Conservation (phyloP, 495 filamentous ascomycete genomes). For the Neurospora sp. region DNA sequence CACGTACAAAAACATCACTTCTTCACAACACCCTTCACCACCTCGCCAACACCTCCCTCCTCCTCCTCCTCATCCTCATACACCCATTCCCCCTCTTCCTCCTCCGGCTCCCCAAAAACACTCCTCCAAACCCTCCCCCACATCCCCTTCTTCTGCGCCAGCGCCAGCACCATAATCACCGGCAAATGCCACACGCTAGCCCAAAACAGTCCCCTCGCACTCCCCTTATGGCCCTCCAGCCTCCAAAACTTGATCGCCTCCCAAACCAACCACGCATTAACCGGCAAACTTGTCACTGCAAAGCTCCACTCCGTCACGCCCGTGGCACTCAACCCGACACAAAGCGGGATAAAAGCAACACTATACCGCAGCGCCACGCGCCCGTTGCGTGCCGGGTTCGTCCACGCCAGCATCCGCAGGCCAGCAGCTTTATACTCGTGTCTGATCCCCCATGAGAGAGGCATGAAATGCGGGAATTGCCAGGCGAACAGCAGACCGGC, state of each 20-base stretch:
- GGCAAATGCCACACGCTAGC: conserved; percentile 96
- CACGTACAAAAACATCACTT: neutral
- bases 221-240: conserved; percentile 66
- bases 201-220: conserved; percentile 85
- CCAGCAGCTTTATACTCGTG: conserved; percentile 85
- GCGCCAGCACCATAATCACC: conserved; percentile 79
- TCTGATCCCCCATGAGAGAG: conserved; percentile 73
- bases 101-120: conserved; percentile 45
- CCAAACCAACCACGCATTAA: conserved; percentile 78
- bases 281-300: conserved; percentile 64
- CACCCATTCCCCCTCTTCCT: conserved; percentile 36
- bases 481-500: conserved; percentile 81
- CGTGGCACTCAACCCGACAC: conserved; percentile 65
- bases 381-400: conserved; percentile 71
- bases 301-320: conserved; percentile 87
- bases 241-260: conserved; percentile 80
- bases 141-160: conserved; percentile 89
- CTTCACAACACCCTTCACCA: conserved; percentile 5
- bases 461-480: conserved; percentile 98
- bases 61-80: conserved; percentile 38
- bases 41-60: conserved; percentile 7
- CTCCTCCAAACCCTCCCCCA: conserved; percentile 77
- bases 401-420: conserved; percentile 85
- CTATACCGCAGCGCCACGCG: conserved; percentile 83
- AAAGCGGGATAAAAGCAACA: conserved; percentile 81